Conservation (phyloP, 495 filamentous ascomycete genomes). For the Penicillium desertorum region DNA sequence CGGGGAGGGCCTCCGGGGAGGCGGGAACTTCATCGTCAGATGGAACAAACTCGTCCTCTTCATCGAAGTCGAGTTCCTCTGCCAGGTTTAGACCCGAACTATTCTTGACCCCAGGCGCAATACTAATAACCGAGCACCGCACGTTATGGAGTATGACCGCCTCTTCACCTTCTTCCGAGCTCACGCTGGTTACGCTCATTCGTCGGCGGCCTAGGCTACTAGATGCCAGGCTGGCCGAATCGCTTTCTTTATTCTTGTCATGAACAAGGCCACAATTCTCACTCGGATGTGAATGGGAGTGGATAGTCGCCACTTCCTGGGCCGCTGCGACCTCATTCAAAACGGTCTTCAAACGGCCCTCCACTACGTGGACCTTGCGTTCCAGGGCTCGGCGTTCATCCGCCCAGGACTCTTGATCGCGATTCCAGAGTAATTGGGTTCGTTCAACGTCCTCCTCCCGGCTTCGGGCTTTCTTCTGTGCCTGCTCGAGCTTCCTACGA, state of each 20-base stretch:
- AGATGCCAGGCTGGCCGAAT: slow-evolving; percentile 73
- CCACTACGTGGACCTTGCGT: slow-evolving; percentile 79
- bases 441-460: slow-evolving; percentile 83
- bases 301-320: slow-evolving; percentile 52
- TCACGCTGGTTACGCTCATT: slow-evolving; percentile 61
- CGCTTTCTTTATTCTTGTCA: slow-evolving; percentile 57
- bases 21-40: slow-evolving; percentile 34
- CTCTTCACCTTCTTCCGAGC: slow-evolving; percentile 53
- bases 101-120: slow-evolving; percentile 50
- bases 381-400: slow-evolving; percentile 78
- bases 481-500: slow-evolving; percentile 73
- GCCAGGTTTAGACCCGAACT: slow-evolving; percentile 73
- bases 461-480: slow-evolving; percentile 71
- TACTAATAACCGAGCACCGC: slow-evolving; percentile 65
- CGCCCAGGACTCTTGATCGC: slow-evolving; percentile 80
- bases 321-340: slow-evolving; percentile 79
- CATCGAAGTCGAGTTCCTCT: slow-evolving; percentile 84
- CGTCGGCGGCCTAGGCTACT: slow-evolving; percentile 63
- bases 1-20: slow-evolving; percentile 41
- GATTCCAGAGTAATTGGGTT: slow-evolving; percentile 71
- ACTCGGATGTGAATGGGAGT: slow-evolving; percentile 24
- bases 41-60: slow-evolving; percentile 61
- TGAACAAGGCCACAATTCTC: slow-evolving; percentile 29
- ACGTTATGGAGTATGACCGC: slow-evolving; percentile 34
- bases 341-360: slow-evolving; percentile 79